These are phyloP conservation scores for Diaporthe batatas DNA, from an alignment of 2,329 filamentous ascomycete genomes.

Conservation along the genomic window DNA sequence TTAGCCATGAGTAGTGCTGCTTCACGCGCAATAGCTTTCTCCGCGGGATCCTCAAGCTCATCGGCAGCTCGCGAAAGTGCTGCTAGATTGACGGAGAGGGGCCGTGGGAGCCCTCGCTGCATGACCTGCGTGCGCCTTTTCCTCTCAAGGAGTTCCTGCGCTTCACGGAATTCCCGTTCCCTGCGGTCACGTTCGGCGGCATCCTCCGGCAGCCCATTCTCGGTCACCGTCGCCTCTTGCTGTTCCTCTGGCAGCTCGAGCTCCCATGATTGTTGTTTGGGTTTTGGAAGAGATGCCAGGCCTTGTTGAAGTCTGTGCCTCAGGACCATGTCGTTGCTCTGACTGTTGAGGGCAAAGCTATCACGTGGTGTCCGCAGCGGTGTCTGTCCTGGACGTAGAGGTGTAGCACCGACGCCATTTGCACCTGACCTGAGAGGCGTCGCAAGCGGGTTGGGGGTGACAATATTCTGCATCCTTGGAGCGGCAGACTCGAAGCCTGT, in stretches of 20 bases:
- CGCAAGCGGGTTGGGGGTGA: slow-evolving; percentile 96
- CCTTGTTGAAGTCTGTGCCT: slow-evolving; percentile 78
- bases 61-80: slow-evolving; percentile 75
- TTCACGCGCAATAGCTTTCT: slow-evolving; percentile 80
- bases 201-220: slow-evolving; percentile 61
- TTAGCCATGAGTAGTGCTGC: slow-evolving; percentile 83
- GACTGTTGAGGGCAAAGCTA: slow-evolving; percentile 84
- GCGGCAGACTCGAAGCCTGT: slow-evolving; percentile 90
- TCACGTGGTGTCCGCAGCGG: slow-evolving; percentile 91
- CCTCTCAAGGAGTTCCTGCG: slow-evolving; percentile 78
- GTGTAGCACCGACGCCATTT: slow-evolving; percentile 77
- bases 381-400: slow-evolving; percentile 79
- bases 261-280: slow-evolving; percentile 95
- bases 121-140: slow-evolving; percentile 91
- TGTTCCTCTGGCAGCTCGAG: slow-evolving; percentile 90
- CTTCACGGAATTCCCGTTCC: slow-evolving; percentile 80
- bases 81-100: slow-evolving; percentile 78
- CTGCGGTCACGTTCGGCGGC: slow-evolving; percentile 82
- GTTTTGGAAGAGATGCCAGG: slow-evolving; percentile 88
- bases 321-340: slow-evolving; percentile 73
- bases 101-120: slow-evolving; percentile 85
- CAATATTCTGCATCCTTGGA: slow-evolving; percentile 81
- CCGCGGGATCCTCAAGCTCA: slow-evolving; percentile 71
- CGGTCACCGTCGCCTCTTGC: slow-evolving; percentile 65
- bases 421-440: slow-evolving; percentile 81